Base-by-base conservation (phyloP, 768 basidiomycete species). In the Omphalotus guepiniiformis region DNA sequence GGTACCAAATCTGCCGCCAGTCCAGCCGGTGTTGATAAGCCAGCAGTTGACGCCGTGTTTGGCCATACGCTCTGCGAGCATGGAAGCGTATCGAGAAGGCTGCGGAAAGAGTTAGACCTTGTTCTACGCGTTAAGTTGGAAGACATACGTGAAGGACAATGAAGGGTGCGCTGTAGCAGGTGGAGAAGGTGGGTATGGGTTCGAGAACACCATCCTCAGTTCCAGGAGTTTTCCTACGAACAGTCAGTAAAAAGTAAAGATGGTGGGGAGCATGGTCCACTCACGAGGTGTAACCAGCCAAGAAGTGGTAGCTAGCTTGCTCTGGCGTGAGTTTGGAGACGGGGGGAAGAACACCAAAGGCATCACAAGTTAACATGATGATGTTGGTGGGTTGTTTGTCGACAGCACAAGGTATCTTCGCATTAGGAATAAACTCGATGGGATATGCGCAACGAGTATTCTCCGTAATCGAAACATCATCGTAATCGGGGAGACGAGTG, bases 371-470 rank as follows among this genome's bases (percentile, higher is more conserved):
- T 68, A 97, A 73, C 92, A 93, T 93, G 69, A 94, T 88, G 66
- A 93, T 94, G 69, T 92, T 96, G 62, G 78, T 85, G 21, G 95
- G 95, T 67, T 96, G 95, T 36, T 76, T 75, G 56, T 88, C 74
- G 58, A 92, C 88, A 35, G 82, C 58, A 70, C 95, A 98, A 22
- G 95, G 95, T 58, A 98, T 90, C 67, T 88, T 80, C 49, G 95
- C 94, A 63, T 96, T 94, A 52, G 89, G 84, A 56, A 99, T 98
- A 73, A 74, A 91, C 63, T 99, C 95, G 66, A 99, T 99, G 8
- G 96, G 95, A 71, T 99, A 98, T 22, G 95, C 94, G 67, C 96
- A 99, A 40, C 96, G 92, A 21, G 96, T 99, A 76, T 99, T 99
- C 72, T 99, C 96, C 9, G 96, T 99, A 69, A 98, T 98, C 66